phyloP scores from a whole-genome alignment of 257 asterid species.

The Craterostigma plantagineum region DNA sequence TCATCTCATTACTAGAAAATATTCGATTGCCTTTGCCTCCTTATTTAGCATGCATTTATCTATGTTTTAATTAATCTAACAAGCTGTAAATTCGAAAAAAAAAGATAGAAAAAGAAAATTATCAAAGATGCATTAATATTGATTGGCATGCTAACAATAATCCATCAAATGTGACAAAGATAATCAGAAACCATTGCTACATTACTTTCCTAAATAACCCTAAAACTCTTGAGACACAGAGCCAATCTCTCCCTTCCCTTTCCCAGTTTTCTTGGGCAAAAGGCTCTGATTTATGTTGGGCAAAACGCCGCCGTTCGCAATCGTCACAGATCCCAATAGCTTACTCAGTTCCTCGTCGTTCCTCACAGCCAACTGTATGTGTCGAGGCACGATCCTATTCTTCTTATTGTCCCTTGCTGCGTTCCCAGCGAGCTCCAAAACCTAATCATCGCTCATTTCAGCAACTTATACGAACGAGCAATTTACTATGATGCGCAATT shows the following conservation, averaged over 20 bases:
- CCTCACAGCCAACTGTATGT: slow-evolving; percentile 11
- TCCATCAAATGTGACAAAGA: too few species aligned
- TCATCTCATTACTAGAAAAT: too few species aligned
- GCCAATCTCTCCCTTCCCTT: slow-evolving; percentile 10
- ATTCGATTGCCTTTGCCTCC: too few species aligned
- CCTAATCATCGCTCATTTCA: not conserved
- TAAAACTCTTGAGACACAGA: slow-evolving; percentile 11
- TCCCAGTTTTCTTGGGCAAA: slow-evolving; percentile 9
- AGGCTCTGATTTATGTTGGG: slow-evolving; percentile 7
- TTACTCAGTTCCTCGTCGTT: slow-evolving; percentile 12
- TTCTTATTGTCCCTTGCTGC: slow-evolving; percentile 10
- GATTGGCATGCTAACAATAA: too few species aligned
- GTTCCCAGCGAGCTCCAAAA: slow-evolving; percentile 7
- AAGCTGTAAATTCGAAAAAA: too few species aligned
- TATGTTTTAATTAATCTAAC: too few species aligned
- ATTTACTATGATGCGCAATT: not conserved
- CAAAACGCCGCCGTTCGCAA: slow-evolving; percentile 10
- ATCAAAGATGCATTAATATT: too few species aligned
- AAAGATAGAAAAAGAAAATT: too few species aligned
- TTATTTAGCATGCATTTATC: too few species aligned
- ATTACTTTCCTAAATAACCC: too few species aligned
- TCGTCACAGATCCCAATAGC: slow-evolving; percentile 9
- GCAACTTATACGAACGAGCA: not conserved
- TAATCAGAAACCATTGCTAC: too few species aligned
- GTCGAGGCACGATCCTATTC: slow-evolving; percentile 11